Base-by-base conservation (phyloP, 768 basidiomycete species). In the Phanerochaete sordida region DNA sequence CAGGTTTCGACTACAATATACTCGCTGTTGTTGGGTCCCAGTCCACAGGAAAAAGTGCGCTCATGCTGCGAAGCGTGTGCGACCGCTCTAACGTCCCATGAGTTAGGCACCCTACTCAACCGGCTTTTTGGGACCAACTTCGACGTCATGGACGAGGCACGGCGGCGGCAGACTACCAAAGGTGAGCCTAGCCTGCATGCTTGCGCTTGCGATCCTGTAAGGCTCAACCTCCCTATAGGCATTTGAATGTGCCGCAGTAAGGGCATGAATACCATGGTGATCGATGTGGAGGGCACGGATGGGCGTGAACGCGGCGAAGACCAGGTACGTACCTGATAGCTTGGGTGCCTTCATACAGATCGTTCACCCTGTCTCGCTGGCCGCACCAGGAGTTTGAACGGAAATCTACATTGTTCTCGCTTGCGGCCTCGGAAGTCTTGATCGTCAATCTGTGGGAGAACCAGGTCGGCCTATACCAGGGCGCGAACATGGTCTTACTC, bases 241-340 rank as follows among this genome's bases (percentile, higher is more conserved):
- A 98, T 99, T 61, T 99, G 97, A 97, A 96, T 98, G 93, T 98
- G 94, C 74, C 84, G 90, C 65, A 94, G 87, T 4, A 81, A 87
- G 63, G 87, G 83, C 57, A 90, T 91, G 82, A 84, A 87, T 59
- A 86, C 96, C 48, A 86, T 99, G 82, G 97, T 99, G 21, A 98
- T 99, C 97, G 97, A 99, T 70, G 97, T 99, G 2, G 97, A 99
- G 73, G 97, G 97, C 6, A 98, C 97, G 2, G 97, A 99, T 69
- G 97, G 97, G 15, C 85, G 97, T 35, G 97, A 99, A 75, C 88
- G 97, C 60, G 97, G 97, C 33, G 97, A 99, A 72, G 97, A 99
- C 76, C 96, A 98, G 80, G 90, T 88, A 65, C 46, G 75, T 66
- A 27, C 8, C 23, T 30, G 19, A 27, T 9, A 9, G 11, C 39